A percentile compares a stretch with the other conserved stretches of the same genome.
phyloP scores from a whole-genome alignment of 176 grass and related monocot species.

The Zizania latifolia region DNA sequence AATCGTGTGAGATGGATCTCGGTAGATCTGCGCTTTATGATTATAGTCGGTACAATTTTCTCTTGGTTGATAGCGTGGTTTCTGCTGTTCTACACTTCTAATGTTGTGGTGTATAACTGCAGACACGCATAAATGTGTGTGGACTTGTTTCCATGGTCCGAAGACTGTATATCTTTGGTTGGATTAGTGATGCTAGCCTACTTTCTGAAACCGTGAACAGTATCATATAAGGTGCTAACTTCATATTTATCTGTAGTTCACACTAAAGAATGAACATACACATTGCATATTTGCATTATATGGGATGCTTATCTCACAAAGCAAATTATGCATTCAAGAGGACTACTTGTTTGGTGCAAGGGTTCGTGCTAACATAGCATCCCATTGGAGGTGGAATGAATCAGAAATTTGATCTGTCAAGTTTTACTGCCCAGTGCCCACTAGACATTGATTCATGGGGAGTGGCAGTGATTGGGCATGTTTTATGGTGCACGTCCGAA shows the following conservation, averaged over 20 bases:
- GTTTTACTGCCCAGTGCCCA: neutral
- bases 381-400: neutral
- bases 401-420: neutral
- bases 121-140: neutral
- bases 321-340: neutral
- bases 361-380: neutral
- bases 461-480: neutral
- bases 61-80: neutral
- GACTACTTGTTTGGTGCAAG: neutral
- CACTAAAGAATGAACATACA: neutral
- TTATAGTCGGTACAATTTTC: neutral
- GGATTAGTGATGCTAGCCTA: neutral
- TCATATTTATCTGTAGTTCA: neutral
- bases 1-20: neutral
- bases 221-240: neutral
- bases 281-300: neutral
- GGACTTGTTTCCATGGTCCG: neutral
- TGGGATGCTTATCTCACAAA: neutral
- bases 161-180: neutral
- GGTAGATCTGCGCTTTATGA: conserved; percentile 11
- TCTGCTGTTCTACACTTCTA: neutral
- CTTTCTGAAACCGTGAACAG: neutral
- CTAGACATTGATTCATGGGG: neutral
- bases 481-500: no score
- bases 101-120: neutral